Evolutionary conservation across 192 early-diverging fungal species (phyloP), one percentile per base, ranked within the genome.

Genomic region (Obelidium mucronatum): DNA sequence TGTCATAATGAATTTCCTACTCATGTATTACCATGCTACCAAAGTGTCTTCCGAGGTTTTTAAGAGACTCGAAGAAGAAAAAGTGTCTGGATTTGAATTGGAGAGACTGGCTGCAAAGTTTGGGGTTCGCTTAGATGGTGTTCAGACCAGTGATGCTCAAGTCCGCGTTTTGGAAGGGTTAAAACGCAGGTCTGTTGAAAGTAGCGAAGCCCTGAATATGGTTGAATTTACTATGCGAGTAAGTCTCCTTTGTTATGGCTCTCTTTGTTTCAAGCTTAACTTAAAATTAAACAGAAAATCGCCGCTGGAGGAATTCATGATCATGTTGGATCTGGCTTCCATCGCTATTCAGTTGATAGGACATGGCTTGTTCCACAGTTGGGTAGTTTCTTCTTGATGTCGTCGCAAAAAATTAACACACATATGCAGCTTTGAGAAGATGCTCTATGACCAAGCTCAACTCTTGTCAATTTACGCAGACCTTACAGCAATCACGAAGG

Each of bases 401-500:
- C 24, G 17, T 24, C 22, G 73, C 13, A 35, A 24, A 24, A 75
- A 61, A 22, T 22, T 30, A 13, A 3, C 8, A 3, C 59, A 44
- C 37, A 26, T 4, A 11, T n/a, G n/a, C n/a, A 80, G 79, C 73
- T 91, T 91, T 81, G 90, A 91, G 58, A 90, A 91, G 60, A 91
- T 91, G 90, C 82, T 91, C 13, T 91, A 91, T 64, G 90, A 91
- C 80, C 89, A 91, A 85, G 90, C 86, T 4, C 90, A 91, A 74
- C 80, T 91, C 5, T 65, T 86, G 2, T 76, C 78, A 19, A 75
- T 82, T 2, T 91, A 86, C 70, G 44, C 76, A 1, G 81, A 81
- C 24, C 76, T 78, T 0, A 87, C 82, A 73, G 62, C 74, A 22
- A 78, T 90, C 22, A 89, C 84, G 2, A 79, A 85, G 39, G 81